Evolutionary conservation across 2,329 filamentous ascomycete genomes (phyloP).

Genomic region (Gnomoniopsis sp.): DNA sequence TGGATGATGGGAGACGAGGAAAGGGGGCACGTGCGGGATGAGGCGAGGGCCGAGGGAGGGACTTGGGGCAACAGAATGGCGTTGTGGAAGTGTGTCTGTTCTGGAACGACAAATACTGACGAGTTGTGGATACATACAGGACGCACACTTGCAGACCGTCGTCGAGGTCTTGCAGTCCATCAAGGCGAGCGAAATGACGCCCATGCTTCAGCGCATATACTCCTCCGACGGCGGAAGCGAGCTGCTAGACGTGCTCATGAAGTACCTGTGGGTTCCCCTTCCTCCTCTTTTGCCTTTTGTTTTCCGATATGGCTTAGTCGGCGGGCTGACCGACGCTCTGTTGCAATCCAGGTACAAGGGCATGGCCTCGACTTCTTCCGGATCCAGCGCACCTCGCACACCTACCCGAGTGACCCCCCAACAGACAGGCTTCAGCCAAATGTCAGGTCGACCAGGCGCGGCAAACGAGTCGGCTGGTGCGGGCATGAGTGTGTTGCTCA

Average conservation of each 20-base stretch:
- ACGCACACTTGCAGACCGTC: constrained; percentile 82
- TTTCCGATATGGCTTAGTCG: background rate
- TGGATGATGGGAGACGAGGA: background rate
- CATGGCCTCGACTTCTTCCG: constrained; percentile 54
- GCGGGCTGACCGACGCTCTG: constrained; percentile 4
- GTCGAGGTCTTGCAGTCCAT: constrained; percentile 94
- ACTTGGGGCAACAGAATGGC: constrained; percentile 4
- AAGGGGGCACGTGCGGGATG: no score
- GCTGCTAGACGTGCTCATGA: constrained; percentile 89
- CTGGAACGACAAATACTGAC: constrained; percentile 18
- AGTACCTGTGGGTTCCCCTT: constrained; percentile 75
- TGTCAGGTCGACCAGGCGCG: constrained; percentile 51
- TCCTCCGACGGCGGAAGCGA: constrained; percentile 75
- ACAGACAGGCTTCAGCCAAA: constrained; percentile 84
- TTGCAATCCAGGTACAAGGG: constrained; percentile 71
- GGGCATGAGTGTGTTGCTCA: constrained; percentile 93
- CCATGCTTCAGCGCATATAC: constrained; percentile 80
- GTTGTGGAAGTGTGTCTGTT: background rate
- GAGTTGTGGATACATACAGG: constrained; percentile 44
- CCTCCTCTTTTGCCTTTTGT: background rate
- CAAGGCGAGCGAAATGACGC: constrained; percentile 92
- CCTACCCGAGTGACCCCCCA: constrained; percentile 63
- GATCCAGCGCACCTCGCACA: constrained; percentile 40
- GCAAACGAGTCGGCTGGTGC: constrained; percentile 70
- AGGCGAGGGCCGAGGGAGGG: no score